Base-by-base conservation (phyloP, 805 yeast genomes). In the Candida lessepsii region DNA sequence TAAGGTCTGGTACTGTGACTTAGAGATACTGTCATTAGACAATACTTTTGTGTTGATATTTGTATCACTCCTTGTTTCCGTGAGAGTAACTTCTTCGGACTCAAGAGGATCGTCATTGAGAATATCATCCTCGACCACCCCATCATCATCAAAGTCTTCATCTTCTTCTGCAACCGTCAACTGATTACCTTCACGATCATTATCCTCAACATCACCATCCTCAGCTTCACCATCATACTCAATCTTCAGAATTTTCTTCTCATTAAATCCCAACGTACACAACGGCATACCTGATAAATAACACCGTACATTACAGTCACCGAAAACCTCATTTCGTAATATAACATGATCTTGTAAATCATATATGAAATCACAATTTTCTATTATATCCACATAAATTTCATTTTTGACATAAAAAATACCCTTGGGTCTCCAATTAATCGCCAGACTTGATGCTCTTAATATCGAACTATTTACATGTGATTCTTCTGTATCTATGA, bases 391-490 rank as follows among this genome's bases (percentile, higher is more conserved):
- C 14, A 69, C 56, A 50, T 60, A 69, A 9, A 69, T 65, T 50
- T 69, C 75, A 48, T 69, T 69, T 40, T 69, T 69, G 14, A 69
- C 58, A 45, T 69, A 69, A 40, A 63, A 67, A 5, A 69, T 69
- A 11, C 75, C 75, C 47, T 67, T 67, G 9, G 72, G 72, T 29
- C 75, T 50, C 75, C 75, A 69, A 48, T 60, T 66, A 27, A 68
- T 61, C 1, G 70, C 58, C 67, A 80, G 83, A 9, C 89, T 83
- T 13, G 89, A 76, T 0, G 95, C 81, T 47, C 89, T 75, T 2
- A 89, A 74, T 11, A 91, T 80, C 29, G 87, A 75, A 24, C 86
- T 77, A 53, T 85, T 85, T 45, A 83, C 70, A 20, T 54, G 40
- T 9, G 46, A 40, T 18, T 54, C 58, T 2, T 48, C 49, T 15